phyloP scores from a whole-genome alignment of 768 basidiomycete species.

The Naganishia onofrii region DNA sequence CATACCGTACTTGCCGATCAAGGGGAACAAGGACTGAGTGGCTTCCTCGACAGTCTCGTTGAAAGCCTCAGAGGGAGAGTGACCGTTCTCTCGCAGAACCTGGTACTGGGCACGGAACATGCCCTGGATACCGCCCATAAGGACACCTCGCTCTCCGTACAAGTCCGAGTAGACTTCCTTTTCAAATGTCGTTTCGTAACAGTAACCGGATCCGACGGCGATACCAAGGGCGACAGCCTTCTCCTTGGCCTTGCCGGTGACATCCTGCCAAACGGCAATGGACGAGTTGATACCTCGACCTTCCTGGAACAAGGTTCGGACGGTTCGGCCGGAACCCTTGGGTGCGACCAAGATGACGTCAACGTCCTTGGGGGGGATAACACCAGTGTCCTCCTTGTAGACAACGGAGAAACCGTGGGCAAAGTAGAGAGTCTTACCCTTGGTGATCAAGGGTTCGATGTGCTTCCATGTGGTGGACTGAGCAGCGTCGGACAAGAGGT shows the following conservation, averaged over 20 bases:
- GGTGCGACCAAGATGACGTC: conserved; percentile 99
- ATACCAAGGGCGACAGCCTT: conserved; percentile 93
- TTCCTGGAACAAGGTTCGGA: conserved; percentile 99
- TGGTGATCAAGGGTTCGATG: conserved; percentile 89
- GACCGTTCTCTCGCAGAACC: conserved; percentile 58
- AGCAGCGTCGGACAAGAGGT: conserved; percentile 97
- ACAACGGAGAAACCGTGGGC: conserved; percentile 99
- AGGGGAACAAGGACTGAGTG: conserved; percentile 77
- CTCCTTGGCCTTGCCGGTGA: conserved; percentile 95
- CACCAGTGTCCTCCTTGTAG: conserved; percentile 94
- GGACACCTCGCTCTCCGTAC: conserved; percentile 99
- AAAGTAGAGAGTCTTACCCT: conserved; percentile 99
- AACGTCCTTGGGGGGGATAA: conserved; percentile 84
- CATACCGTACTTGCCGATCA: conserved; percentile 93
- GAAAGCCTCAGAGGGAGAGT: conserved; percentile 93
- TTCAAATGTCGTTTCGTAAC: conserved; percentile 98
- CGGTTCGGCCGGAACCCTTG: conserved; percentile 97
- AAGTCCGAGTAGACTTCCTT: conserved; percentile 99
- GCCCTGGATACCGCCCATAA: conserved; percentile 98
- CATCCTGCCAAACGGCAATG: conserved; percentile 93
- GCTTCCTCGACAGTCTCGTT: conserved; percentile 99
- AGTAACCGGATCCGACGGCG: conserved; percentile 86
- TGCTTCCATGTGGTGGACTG: conserved; percentile 92
- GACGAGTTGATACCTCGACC: conserved; percentile 76
- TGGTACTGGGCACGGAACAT: conserved; percentile 96